phyloP scores from a whole-genome alignment of 306 rosid genomes.

The Medicago lupulina region DNA sequence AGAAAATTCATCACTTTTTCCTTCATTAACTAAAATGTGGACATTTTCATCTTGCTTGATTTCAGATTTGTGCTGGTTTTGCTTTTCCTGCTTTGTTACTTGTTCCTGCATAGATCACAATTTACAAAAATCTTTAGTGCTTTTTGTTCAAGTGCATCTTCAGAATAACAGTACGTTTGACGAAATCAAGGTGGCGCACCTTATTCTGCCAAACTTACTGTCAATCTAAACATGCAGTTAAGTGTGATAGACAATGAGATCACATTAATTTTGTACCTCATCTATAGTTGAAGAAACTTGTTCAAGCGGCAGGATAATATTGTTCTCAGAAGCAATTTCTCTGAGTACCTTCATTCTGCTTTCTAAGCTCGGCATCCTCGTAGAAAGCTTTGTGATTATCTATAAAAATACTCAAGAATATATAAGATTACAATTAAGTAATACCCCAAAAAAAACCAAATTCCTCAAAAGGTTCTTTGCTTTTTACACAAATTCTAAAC shows the following conservation, averaged over 20 bases:
- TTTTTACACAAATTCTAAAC: neutral
- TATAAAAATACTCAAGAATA: conserved; percentile 35
- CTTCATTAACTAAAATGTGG: conserved; percentile 45
- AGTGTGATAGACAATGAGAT: neutral
- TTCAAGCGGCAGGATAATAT: conserved; percentile 65
- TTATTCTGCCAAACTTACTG: neutral
- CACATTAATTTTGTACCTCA: conserved; percentile 53
- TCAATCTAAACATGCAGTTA: neutral
- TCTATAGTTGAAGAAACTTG: conserved; percentile 43
- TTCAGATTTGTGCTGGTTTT: conserved; percentile 47
- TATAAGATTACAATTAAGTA: neutral
- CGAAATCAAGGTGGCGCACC: neutral
- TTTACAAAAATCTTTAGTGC: conserved; percentile 37
- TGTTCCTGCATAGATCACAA: conserved; percentile 52
- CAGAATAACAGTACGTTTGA: neutral
- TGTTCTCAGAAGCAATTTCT: conserved; percentile 77
- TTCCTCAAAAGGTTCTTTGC: neutral
- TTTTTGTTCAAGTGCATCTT: neutral
- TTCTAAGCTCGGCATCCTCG: conserved; percentile 71
- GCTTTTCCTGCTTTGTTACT: conserved; percentile 38
- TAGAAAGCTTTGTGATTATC: conserved; percentile 77
- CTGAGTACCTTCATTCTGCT: conserved; percentile 70
- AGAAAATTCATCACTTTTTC: conserved; percentile 49
- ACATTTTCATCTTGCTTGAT: conserved; percentile 35
- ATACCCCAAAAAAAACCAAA: neutral